Base-by-base conservation (phyloP, 2,329 filamentous ascomycete species). In the Fusarium camptoceras region DNA sequence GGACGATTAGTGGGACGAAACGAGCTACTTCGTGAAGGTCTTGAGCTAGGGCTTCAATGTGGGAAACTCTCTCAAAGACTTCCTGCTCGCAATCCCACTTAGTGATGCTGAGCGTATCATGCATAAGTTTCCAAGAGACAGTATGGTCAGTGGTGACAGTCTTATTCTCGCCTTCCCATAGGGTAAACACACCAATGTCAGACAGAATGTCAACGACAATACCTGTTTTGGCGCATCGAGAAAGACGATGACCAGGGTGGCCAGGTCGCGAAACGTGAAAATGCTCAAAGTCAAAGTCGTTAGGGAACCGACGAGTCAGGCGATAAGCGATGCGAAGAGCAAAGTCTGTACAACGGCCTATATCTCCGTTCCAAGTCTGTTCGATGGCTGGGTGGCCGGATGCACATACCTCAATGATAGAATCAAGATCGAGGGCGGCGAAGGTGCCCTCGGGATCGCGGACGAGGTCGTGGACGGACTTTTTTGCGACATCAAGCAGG, bases 1-100 rank as follows among this genome's bases (percentile, higher is more conserved):
- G 24, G 0, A 41, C 6, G 8, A 51, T 3, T 3, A 51, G 49
- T 4, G 37, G 31, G 0, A 5, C 49, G 11, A 9, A 41, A 0
- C 9, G 14, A 7, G 24, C n/a, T 3, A 41, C n/a, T 1, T 51
- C 31, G 2, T 41, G 8, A 8, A 41, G 49, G 4, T 34, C 37
- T 7, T 12, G 18, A 1, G 49, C 49, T 9, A 20, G 24, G 9
- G 31, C 49, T 12, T 14, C 10, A 3, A 10, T 14, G 12, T 39
- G 16, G 10, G 16, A 20, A 8, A 51, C 48, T 3, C 16, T 27
- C 8, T 37, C 10, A 7, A 24, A 39, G 7, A 16, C 1, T 5
- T 39, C 31, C 31, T 51, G 22, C 5, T 14, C 18, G 18, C 48
- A 31, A 1, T 39, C 12, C 8, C n/a, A 18, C 18, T 51, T 14